These are phyloP conservation scores for Candida awuae DNA, from an alignment of 805 yeast genomes.

Conservation along the genomic window DNA sequence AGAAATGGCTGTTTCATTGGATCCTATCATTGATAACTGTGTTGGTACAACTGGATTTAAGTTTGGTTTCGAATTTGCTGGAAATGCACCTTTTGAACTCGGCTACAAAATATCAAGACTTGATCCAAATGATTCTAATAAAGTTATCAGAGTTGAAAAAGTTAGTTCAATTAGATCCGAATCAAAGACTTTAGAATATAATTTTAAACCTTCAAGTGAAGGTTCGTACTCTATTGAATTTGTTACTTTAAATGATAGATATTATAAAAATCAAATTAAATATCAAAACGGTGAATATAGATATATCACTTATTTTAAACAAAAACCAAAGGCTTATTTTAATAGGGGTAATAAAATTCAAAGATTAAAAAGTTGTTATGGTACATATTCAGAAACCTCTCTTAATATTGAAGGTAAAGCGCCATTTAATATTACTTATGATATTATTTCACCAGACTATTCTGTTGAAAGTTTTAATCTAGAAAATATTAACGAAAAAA, in stretches of 20 bases:
- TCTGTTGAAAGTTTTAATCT: conserved; percentile 34
- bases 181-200: conserved; percentile 34
- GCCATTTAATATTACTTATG: conserved; percentile 69
- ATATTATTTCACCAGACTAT: conserved; percentile 51
- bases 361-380: conserved; percentile 25
- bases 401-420: conserved; percentile 67
- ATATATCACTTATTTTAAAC: conserved; percentile 64
- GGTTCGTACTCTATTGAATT: conserved; percentile 78
- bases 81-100: conserved; percentile 76
- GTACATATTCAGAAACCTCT: conserved; percentile 36
- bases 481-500: conserved; percentile 32
- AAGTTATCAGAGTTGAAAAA: conserved; percentile 19
- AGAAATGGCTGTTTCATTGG: conserved; percentile 38
- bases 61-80: conserved; percentile 63
- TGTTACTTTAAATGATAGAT: conserved; percentile 52
- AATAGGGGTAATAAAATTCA: conserved; percentile 16
- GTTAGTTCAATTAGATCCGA: conserved; percentile 28
- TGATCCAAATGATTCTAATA: conserved; percentile 28
- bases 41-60: conserved; percentile 82
- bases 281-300: conserved; percentile 37
- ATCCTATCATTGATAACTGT: conserved; percentile 73
- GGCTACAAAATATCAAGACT: conserved; percentile 53
- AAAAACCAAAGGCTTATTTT: conserved; percentile 50
- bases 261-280: conserved; percentile 34
- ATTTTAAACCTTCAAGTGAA: conserved; percentile 69